Conservation (phyloP, 345 rosid genomes). For the Arabidopsis suecica region DNA sequence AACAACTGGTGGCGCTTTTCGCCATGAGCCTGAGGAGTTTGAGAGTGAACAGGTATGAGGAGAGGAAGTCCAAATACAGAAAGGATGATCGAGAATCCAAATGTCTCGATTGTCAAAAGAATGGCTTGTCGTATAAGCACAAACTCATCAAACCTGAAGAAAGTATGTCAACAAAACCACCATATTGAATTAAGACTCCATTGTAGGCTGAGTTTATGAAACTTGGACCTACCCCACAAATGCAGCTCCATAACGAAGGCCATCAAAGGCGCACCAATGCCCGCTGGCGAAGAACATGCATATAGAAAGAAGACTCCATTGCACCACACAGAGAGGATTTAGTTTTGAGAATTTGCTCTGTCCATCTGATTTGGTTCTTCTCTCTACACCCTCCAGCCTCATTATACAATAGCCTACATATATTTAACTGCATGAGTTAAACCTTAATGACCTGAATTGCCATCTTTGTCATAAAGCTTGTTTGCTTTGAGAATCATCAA, state of each 20-base stretch:
- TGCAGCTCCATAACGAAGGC: conserved; percentile 94
- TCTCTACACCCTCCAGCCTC: conserved; percentile 64
- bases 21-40: conserved; percentile 40
- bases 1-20: conserved; percentile 48
- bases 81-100: conserved; percentile 84
- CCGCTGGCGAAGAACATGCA: conserved; percentile 90
- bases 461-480: conserved; percentile 7
- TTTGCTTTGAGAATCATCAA: conserved; percentile 5
- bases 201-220: conserved; percentile 5
- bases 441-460: not conserved
- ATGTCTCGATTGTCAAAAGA: conserved; percentile 86
- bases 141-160: conserved; percentile 91
- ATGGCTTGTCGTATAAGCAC: conserved; percentile 84
- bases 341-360: conserved; percentile 39
- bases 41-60: conserved; percentile 46
- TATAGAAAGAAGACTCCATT: conserved; percentile 83
- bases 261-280: conserved; percentile 99
- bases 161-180: conserved; percentile 30
- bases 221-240: conserved; percentile 78
- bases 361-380: conserved; percentile 38
- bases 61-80: conserved; percentile 82
- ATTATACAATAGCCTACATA: conserved; percentile 82
- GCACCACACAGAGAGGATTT: conserved; percentile 67
- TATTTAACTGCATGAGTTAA: conserved; percentile 22
- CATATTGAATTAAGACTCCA: not conserved